Conservation (phyloP, 2,329 filamentous ascomycete genomes). For the Lecanicillium sp. region DNA sequence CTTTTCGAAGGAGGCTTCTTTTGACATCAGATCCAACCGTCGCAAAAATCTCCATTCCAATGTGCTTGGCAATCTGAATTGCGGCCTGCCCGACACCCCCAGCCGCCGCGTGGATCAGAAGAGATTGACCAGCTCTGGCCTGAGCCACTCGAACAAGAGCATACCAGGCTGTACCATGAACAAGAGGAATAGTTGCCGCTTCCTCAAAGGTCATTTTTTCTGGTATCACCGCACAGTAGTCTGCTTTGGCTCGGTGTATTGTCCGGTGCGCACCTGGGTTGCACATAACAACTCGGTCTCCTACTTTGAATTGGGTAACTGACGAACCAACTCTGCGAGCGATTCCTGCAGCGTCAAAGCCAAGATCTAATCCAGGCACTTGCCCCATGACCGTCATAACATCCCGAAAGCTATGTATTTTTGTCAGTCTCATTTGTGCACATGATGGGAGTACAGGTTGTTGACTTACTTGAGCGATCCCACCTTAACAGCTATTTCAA, state of each 20-base stretch:
- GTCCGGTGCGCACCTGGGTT: not conserved
- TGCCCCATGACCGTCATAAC: not conserved
- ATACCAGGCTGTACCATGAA: not conserved
- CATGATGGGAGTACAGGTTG: not conserved
- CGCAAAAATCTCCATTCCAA: not conserved
- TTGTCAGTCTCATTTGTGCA: not conserved
- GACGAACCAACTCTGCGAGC: not conserved
- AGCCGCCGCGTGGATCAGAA: not conserved
- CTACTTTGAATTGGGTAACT: not conserved
- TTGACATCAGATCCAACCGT: not conserved
- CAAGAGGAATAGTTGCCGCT: not conserved
- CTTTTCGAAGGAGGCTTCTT: not conserved
- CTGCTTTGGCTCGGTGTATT: not conserved
- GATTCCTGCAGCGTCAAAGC: not conserved
- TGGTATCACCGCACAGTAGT: not conserved
- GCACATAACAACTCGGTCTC: not conserved
- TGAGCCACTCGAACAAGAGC: not conserved
- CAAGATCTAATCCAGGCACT: not conserved
- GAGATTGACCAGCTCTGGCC: not conserved
- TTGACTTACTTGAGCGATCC: not conserved
- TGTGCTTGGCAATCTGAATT: not conserved
- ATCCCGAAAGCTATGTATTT: not conserved
- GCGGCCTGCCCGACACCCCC: conserved; percentile 3
- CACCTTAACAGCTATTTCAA: not conserved
- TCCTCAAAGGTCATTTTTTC: not conserved